A percentile compares a stretch with the other conserved stretches of the same genome.
Conservation (phyloP, 768 basidiomycete genomes). For the Xanthoconium stramineum region DNA sequence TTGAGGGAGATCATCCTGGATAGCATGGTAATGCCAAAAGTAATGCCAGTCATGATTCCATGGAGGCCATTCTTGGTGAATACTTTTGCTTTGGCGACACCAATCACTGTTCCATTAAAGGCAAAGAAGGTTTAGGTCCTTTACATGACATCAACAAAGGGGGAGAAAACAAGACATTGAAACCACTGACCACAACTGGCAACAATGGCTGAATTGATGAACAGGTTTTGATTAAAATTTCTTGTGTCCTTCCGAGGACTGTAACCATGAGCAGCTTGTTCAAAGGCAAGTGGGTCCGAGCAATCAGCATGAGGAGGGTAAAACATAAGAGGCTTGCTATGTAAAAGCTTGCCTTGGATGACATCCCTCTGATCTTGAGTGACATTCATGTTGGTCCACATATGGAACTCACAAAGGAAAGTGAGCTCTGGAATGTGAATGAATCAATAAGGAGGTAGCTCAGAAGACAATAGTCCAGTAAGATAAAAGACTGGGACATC, state of each 20-base stretch:
- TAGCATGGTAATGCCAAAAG: neutral
- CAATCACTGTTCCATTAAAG: neutral
- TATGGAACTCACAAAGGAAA: neutral
- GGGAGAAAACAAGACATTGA: no score
- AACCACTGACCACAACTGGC: neutral
- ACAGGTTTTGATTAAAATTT: neutral
- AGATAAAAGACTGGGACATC: neutral
- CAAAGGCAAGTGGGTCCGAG: neutral
- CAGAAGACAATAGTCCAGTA: neutral
- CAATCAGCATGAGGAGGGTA: neutral
- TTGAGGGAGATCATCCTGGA: neutral
- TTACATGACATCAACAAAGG: neutral
- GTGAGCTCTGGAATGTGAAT: neutral
- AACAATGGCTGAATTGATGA: neutral
- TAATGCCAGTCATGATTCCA: neutral
- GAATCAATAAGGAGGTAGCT: neutral
- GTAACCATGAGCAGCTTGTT: neutral
- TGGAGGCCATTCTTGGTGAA: neutral
- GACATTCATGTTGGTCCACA: neutral
- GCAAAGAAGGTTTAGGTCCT: neutral
- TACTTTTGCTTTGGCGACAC: neutral
- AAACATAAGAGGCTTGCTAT: constrained; percentile 1
- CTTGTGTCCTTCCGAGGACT: neutral
- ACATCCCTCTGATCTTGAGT: neutral
- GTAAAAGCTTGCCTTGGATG: neutral